These are phyloP conservation scores for Aspergillus bertholletiae DNA, from an alignment of 495 filamentous ascomycete genomes.

Conservation along the genomic window DNA sequence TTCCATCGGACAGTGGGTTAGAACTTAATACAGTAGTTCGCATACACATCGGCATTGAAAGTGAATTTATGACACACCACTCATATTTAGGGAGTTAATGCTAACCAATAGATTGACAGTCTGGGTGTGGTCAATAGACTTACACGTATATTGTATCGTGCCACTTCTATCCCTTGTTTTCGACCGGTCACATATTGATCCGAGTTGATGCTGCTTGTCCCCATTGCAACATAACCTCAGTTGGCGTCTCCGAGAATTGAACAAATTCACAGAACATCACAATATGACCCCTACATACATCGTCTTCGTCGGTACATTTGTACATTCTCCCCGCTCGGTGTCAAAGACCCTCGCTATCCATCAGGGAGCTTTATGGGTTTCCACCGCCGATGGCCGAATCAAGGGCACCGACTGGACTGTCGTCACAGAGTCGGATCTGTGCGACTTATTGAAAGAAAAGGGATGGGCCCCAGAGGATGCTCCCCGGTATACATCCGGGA, in stretches of 20 bases:
- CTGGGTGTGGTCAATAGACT: not conserved
- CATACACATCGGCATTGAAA: not conserved
- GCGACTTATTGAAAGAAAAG: conserved; percentile 43
- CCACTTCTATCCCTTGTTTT: not conserved
- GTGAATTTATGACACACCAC: not conserved
- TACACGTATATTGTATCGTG: not conserved
- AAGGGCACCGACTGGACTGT: conserved; percentile 33
- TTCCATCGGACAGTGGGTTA: not conserved
- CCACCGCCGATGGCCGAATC: conserved; percentile 59
- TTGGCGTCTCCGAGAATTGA: not conserved
- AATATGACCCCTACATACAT: conserved; percentile 21
- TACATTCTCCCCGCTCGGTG: conserved; percentile 33
- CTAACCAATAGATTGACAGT: not conserved
- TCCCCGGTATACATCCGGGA: not conserved
- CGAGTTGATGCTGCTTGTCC: too few species aligned
- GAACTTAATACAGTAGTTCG: too few species aligned
- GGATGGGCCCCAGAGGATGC: conserved; percentile 28
- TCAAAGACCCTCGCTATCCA: conserved; percentile 31
- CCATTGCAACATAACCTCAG: too few species aligned
- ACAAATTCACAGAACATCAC: not conserved
- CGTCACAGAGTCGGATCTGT: conserved; percentile 31
- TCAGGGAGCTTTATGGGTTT: conserved; percentile 63
- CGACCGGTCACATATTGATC: too few species aligned
- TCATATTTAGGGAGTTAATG: not conserved
- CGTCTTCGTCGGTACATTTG: conserved; percentile 46